Percentiles rank a stretch among this genome's conserved stretches.
These are phyloP conservation scores for Thecamonas trahens DNA, from an alignment of 78 protist species.

Conservation along the genomic window DNA sequence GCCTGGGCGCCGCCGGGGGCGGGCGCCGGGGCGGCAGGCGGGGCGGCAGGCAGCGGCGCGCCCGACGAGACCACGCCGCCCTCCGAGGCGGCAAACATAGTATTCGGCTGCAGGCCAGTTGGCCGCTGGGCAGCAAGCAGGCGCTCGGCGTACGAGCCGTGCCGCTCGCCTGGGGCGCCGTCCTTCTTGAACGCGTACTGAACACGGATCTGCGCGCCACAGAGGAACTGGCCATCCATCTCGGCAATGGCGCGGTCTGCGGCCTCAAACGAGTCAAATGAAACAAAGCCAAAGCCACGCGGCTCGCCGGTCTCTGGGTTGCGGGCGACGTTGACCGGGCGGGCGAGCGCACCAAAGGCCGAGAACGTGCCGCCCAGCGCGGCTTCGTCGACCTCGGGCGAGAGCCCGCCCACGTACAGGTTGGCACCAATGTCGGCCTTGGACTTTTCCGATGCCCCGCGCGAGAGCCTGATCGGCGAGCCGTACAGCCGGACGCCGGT, in stretches of 20 bases:
- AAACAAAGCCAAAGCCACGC: conserved; percentile 70
- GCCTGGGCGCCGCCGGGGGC: too few species aligned
- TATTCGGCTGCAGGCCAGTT: too few species aligned
- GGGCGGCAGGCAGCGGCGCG: too few species aligned
- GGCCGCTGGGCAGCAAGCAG: too few species aligned
- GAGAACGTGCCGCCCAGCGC: conserved; percentile 65
- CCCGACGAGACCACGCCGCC: too few species aligned
- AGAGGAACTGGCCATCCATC: conserved; percentile 57
- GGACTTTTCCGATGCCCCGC: not conserved
- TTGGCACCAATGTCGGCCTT: conserved; percentile 51
- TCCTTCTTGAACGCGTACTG: conserved; percentile 74
- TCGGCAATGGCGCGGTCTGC: conserved; percentile 55
- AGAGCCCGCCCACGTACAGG: conserved; percentile 68
- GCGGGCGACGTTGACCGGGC: conserved; percentile 39
- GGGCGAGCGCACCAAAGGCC: conserved; percentile 58
- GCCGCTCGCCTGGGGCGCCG: conserved; percentile 38
- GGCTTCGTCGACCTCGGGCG: conserved; percentile 61
- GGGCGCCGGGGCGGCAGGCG: too few species aligned
- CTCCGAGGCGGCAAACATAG: too few species aligned
- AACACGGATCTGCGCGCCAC: conserved; percentile 32
- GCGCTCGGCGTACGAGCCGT: too few species aligned
- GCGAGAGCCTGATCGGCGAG: conserved; percentile 45
- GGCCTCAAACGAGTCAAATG: conserved; percentile 69
- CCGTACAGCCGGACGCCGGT: conserved; percentile 50
- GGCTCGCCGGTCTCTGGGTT: conserved; percentile 56